Evolutionary conservation across 371 early-diverging fungal species (phyloP).

Genomic region (Choanephora cucurbitarum): DNA sequence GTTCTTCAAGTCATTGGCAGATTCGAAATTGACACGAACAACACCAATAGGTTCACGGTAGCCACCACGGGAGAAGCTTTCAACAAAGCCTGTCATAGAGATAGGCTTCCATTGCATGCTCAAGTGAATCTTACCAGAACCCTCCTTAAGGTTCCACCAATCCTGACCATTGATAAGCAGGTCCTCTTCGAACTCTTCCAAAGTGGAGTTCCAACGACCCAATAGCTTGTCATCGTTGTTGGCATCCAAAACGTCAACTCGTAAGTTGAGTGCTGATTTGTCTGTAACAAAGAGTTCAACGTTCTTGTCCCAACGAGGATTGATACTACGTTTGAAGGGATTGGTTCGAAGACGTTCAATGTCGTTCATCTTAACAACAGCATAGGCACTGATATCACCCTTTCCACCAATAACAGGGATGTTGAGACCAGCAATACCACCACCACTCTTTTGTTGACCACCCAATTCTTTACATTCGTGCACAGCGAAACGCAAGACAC

Average conservation of each 20-base stretch:
- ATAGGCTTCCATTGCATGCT: conserved; percentile 61
- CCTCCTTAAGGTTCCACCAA: conserved; percentile 53
- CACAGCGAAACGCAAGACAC: conserved; percentile 55
- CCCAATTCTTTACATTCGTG: conserved; percentile 56
- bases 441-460: conserved; percentile 33
- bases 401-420: conserved; percentile 42
- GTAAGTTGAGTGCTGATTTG: conserved; percentile 40
- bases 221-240: conserved; percentile 34
- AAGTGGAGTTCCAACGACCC: conserved; percentile 33
- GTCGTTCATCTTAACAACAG: conserved; percentile 46
- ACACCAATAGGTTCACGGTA: conserved; percentile 79
- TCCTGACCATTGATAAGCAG: conserved; percentile 44
- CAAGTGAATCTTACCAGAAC: conserved; percentile 54
- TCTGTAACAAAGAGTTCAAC: conserved; percentile 49
- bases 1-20: conserved; percentile 76
- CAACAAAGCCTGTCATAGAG: conserved; percentile 51
- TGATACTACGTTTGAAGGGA: conserved; percentile 53
- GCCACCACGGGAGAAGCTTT: conserved; percentile 39
- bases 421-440: too few species aligned
- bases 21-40: conserved; percentile 72
- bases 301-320: conserved; percentile 58
- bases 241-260: conserved; percentile 33
- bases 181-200: conserved; percentile 35
- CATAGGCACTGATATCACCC: conserved; percentile 50
- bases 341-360: conserved; percentile 40